Evolutionary conservation across 768 basidiomycete species (phyloP).

Genomic region (Agaricus bisporus): DNA sequence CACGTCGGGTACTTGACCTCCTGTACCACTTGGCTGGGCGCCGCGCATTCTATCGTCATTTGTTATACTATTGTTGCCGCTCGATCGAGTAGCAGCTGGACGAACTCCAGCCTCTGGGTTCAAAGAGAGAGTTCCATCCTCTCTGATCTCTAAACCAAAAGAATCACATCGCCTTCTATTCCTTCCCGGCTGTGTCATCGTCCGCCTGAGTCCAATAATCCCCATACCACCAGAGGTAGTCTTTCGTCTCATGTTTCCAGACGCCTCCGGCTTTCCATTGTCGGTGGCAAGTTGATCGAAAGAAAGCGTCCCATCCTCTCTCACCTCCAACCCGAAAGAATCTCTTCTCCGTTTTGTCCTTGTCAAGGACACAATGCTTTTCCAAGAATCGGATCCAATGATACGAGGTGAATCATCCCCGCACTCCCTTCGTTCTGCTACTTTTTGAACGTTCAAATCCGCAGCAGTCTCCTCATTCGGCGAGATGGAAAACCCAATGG

Average conservation of each 20-base stretch:
- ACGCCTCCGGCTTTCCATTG: neutral
- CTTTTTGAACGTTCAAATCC: no score
- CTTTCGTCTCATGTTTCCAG: neutral
- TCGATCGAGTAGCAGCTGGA: neutral
- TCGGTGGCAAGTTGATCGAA: neutral
- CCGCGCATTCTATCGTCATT: neutral
- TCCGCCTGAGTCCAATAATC: neutral
- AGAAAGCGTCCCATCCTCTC: neutral
- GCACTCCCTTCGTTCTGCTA: neutral
- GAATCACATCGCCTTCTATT: slow-evolving; percentile 2
- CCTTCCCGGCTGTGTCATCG: neutral
- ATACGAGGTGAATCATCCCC: neutral
- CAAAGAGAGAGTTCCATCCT: neutral
- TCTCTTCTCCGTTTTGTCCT: neutral
- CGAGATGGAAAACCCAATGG: neutral
- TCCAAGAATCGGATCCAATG: neutral
- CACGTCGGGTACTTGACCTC: neutral
- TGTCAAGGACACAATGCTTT: neutral
- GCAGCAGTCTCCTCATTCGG: no score
- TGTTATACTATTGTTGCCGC: neutral
- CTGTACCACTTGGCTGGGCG: neutral
- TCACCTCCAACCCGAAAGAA: slow-evolving; percentile 1
- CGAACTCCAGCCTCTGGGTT: neutral
- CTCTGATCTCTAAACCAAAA: neutral
- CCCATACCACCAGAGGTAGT: neutral